phyloP scores from a whole-genome alignment of 1,139 yeast genomes.

The Magnusiomyces clavatus region DNA sequence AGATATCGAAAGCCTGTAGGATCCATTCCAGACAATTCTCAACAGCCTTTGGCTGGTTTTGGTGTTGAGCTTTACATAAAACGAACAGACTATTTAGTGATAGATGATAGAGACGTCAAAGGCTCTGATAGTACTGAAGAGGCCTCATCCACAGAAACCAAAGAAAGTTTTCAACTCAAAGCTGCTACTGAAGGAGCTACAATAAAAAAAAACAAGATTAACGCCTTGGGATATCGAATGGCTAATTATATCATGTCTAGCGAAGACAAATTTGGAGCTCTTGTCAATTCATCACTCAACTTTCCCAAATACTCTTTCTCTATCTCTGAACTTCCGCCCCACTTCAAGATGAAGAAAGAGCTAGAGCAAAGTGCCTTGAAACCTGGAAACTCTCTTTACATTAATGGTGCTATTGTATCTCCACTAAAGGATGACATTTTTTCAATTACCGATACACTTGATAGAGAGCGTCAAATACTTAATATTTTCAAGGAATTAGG shows the following conservation, averaged over 20 bases:
- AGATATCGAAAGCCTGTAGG: slow-evolving; percentile 45
- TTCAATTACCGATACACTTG: slow-evolving; percentile 27
- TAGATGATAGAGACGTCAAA: slow-evolving; percentile 47
- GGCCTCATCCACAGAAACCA: slow-evolving; percentile 4
- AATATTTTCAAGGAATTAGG: slow-evolving; percentile 17
- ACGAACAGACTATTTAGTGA: slow-evolving; percentile 54
- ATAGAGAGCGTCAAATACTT: slow-evolving; percentile 27
- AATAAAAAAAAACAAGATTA: slow-evolving; percentile 24
- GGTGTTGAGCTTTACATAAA: slow-evolving; percentile 59
- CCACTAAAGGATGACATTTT: slow-evolving; percentile 23
- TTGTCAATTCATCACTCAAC: slow-evolving; percentile 28
- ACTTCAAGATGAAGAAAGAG: slow-evolving; percentile 21
- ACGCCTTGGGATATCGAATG: slow-evolving; percentile 29
- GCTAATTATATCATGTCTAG: slow-evolving; percentile 25
- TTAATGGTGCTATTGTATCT: slow-evolving; percentile 33
- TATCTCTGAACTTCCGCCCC: slow-evolving; percentile 20
- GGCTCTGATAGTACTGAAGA: slow-evolving; percentile 15
- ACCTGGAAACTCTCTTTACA: slow-evolving; percentile 31
- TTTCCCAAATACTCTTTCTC: slow-evolving; percentile 29
- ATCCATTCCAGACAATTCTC: slow-evolving; percentile 8
- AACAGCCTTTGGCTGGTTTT: slow-evolving; percentile 50
- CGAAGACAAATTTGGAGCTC: slow-evolving; percentile 26
- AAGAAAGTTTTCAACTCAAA: slow-evolving; percentile 13
- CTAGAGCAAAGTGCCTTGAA: slow-evolving; percentile 18
- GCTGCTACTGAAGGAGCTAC: slow-evolving; percentile 18